These are phyloP conservation scores for Tricladium varicosporioides DNA, from an alignment of 2,329 filamentous ascomycete species.

Conservation along the genomic window DNA sequence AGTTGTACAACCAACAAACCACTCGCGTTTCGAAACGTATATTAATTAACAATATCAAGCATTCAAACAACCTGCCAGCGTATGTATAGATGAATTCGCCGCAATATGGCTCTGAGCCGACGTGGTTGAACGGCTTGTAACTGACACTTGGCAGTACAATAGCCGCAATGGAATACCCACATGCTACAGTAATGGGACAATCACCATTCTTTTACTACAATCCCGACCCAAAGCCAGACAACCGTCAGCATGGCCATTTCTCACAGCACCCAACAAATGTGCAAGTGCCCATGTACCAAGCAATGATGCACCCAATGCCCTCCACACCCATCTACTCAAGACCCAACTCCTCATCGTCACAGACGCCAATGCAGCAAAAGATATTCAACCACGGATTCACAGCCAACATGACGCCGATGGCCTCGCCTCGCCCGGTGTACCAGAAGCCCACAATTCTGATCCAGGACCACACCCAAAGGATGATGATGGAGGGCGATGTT, in stretches of 20 bases:
- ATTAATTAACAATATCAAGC: constrained; percentile 19
- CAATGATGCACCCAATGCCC: constrained; percentile 54
- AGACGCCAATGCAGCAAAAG: constrained; percentile 42
- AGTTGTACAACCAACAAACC: constrained; percentile 9
- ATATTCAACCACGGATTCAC: constrained; percentile 32
- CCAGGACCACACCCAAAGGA: constrained; percentile 54
- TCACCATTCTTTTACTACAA: constrained; percentile 86
- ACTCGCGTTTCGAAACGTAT: constrained; percentile 19
- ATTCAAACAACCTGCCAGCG: not conserved
- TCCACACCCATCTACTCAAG: constrained; percentile 64
- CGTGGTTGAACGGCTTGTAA: constrained; percentile 11
- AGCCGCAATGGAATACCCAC: constrained; percentile 33
- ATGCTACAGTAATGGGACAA: constrained; percentile 61
- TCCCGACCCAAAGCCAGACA: constrained; percentile 70
- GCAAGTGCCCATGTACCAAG: constrained; percentile 50
- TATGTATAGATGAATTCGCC: too few relatives aligned
- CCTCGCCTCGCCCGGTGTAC: constrained; percentile 68
- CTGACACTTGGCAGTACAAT: constrained; percentile 26
- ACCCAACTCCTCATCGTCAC: constrained; percentile 64
- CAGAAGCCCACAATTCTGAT: constrained; percentile 74
- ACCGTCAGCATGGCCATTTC: constrained; percentile 74
- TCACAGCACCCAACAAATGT: constrained; percentile 53
- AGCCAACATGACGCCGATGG: constrained; percentile 64
- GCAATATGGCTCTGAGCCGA: too few relatives aligned
- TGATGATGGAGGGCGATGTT: constrained; percentile 74